Percentiles rank a stretch among this genome's conserved stretches.
Evolutionary conservation across 1,139 yeast species (phyloP).

Genomic region (Yamadazyma oceani): DNA sequence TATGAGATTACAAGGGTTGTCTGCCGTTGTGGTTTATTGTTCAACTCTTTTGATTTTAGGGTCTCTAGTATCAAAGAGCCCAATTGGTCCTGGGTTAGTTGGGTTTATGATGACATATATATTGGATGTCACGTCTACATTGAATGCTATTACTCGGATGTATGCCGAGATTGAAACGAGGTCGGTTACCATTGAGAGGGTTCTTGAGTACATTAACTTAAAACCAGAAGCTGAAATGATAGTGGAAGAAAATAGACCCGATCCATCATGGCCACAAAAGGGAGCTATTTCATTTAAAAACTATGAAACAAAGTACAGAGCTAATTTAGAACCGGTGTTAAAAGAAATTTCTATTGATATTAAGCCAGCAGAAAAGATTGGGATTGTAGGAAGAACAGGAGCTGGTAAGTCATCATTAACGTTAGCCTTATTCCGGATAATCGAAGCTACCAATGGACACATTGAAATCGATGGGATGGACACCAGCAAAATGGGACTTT

Average conservation of each 20-base stretch:
- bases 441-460: constrained; percentile 34
- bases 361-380: constrained; percentile 35
- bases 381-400: constrained; percentile 44
- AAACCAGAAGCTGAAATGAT: constrained; percentile 34
- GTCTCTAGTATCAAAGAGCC: constrained; percentile 21
- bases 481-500: constrained; percentile 33
- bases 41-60: constrained; percentile 28
- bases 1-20: constrained; percentile 36
- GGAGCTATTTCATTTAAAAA: constrained; percentile 31
- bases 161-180: constrained; percentile 39
- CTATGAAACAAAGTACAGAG: constrained; percentile 37
- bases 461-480: constrained; percentile 34
- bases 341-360: constrained; percentile 27
- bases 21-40: constrained; percentile 31
- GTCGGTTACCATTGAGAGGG: constrained; percentile 36
- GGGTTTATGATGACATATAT: constrained; percentile 42
- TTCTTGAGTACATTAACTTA: constrained; percentile 35
- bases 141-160: constrained; percentile 31
- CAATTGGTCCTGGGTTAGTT: constrained; percentile 32
- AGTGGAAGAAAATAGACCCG: constrained; percentile 27
- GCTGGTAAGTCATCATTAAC: constrained; percentile 43
- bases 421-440: constrained; percentile 38
- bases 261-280: constrained; percentile 28
- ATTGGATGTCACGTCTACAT: constrained; percentile 30
- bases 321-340: constrained; percentile 37